Base-by-base conservation (phyloP, 1,284 basidiomycete species). In the Meripilus lineatus region DNA sequence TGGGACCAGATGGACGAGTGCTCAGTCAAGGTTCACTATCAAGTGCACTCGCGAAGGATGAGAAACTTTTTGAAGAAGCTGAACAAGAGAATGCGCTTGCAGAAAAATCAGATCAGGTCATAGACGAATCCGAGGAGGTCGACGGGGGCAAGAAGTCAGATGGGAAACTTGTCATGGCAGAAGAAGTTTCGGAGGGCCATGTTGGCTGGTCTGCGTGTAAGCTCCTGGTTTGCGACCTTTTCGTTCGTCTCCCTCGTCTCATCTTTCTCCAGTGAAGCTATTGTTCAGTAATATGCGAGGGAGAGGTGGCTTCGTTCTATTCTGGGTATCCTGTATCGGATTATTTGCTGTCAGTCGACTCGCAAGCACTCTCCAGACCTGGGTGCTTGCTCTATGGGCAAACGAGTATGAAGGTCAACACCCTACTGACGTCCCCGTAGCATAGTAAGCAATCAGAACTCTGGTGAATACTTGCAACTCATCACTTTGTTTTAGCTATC, bases 131-230 rank as follows among this genome's bases (percentile, higher is more conserved):
- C 15, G 53, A 56, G 8, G 48, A 40, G 13, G 51, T 47, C 10
- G 50, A 48, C 42, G 40, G 36, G 5, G 53, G 57, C 40, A 20
- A 32, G 6, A 57, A 60, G 37, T 45, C 55, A 5, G 61, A 62
- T 32, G 74, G 75, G 0, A 76, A 77, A 51, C 63, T 83, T 2
- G 67, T 81, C 25, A 64, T 80, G 11, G 75, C 70, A 3, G 81
- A 84, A 53, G 81, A 84, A 59, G 69, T 79, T 41, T 69, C 72
- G 2, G 65, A 74, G 43, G 81, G 81, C 2, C 71, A 75, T 42
- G 71, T 81, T 4, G 68, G 77, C 40, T 71, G 72, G 65, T 45
- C 57, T 14, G 69, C 73, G 5, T 40, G 71, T 71, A 49, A 40
- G 64, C 58, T 32, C 0, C 17, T 42, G 41, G 28, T 30, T 30